Percentiles rank a stretch among this genome's conserved stretches.
Conservation (phyloP, 192 early-diverging fungal genomes). For the Podila clonocystis region DNA sequence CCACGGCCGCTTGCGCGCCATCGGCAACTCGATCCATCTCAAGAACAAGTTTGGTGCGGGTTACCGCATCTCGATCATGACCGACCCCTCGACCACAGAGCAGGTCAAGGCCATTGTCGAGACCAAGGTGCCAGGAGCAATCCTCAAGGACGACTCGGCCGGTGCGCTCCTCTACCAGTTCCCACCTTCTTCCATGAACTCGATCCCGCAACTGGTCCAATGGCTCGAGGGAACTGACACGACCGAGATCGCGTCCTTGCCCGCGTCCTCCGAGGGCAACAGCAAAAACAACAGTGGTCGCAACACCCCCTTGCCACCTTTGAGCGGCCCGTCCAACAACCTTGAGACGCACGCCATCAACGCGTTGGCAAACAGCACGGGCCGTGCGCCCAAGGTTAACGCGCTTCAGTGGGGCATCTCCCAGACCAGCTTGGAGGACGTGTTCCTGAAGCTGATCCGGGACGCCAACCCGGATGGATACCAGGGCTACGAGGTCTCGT, state of each 20-base stretch:
- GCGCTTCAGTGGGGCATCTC: constrained; percentile 65
- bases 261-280: not conserved
- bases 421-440: constrained; percentile 76
- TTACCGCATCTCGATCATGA: constrained; percentile 74
- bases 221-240: constrained; percentile 61
- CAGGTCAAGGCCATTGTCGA: constrained; percentile 59
- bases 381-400: constrained; percentile 43
- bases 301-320: constrained; percentile 10
- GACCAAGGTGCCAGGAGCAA: constrained; percentile 56
- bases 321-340: not conserved
- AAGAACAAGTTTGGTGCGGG: constrained; percentile 82
- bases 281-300: constrained; percentile 35
- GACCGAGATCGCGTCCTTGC: constrained; percentile 10
- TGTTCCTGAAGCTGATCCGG: constrained; percentile 68
- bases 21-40: constrained; percentile 70
- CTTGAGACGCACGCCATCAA: not conserved
- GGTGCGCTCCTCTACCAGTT: constrained; percentile 76
- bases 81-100: constrained; percentile 56
- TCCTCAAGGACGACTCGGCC: constrained; percentile 75
- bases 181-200: constrained; percentile 54
- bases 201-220: constrained; percentile 65
- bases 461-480: constrained; percentile 57
- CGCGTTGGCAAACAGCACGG: not conserved
- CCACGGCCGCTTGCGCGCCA: constrained; percentile 67
- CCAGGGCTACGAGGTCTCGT: constrained; percentile 47